phyloP scores from a whole-genome alignment of 352 stramenopile genomes.

The Phytophthora hibernalis region DNA sequence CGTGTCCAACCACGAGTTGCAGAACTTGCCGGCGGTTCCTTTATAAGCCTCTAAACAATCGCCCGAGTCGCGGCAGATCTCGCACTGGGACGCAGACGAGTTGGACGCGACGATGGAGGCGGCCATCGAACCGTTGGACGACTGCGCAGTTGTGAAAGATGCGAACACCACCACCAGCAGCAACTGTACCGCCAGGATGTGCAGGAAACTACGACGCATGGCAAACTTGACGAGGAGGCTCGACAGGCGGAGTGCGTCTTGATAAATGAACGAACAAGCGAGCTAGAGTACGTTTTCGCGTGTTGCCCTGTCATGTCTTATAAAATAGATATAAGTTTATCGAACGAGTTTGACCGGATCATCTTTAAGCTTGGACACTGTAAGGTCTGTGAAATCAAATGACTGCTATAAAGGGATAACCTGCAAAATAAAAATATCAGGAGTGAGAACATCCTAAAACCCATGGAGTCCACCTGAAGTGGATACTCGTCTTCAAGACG shows the following conservation, averaged over 20 bases:
- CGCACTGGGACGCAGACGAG: constrained; percentile 33
- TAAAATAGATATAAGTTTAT: no score
- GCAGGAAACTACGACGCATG: constrained; percentile 10
- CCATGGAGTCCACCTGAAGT: no score
- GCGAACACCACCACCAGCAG: constrained; percentile 8
- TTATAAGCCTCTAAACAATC: constrained; percentile 58
- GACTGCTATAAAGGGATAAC: no score
- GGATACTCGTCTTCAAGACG: no score
- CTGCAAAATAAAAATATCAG: no score
- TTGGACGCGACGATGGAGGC: constrained; percentile 2
- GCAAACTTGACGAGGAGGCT: background rate
- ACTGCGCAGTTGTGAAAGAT: background rate
- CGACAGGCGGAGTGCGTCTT: background rate
- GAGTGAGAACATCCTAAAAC: no score
- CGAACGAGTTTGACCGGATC: no score
- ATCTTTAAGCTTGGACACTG: no score
- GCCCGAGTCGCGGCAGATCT: constrained; percentile 52
- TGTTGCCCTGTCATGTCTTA: no score
- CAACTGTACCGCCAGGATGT: constrained; percentile 13
- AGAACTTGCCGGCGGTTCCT: constrained; percentile 51
- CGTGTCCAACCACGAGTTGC: constrained; percentile 56
- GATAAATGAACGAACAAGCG: constrained; percentile 12
- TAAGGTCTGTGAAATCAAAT: no score
- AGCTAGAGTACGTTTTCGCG: no score
- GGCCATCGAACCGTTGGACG: constrained; percentile 5